Percentiles rank a stretch among this genome's conserved stretches.
phyloP scores from a whole-genome alignment of 2,329 filamentous ascomycete genomes.

The Chlorencoelia australis region DNA sequence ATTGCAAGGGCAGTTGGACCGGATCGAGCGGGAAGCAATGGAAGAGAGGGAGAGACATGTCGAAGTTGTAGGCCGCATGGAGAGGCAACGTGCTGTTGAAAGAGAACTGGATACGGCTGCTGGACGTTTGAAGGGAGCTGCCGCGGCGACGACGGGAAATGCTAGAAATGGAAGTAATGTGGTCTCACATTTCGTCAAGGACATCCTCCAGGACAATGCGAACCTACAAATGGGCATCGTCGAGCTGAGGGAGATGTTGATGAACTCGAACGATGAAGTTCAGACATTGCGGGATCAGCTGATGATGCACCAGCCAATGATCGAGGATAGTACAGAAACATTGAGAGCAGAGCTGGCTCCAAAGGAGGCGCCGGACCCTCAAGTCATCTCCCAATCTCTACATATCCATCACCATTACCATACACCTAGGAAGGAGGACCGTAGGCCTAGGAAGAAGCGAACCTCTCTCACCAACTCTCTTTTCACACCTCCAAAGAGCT shows the following conservation, averaged over 20 bases:
- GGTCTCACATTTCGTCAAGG: constrained; percentile 92
- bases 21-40: constrained; percentile 73
- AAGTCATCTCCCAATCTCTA: constrained; percentile 55
- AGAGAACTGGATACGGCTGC: constrained; percentile 71
- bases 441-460: constrained; percentile 64
- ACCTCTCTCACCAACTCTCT: constrained; percentile 50
- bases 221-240: constrained; percentile 86
- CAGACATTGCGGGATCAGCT: constrained; percentile 77
- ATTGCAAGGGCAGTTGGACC: constrained; percentile 79
- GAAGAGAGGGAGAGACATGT: constrained; percentile 74
- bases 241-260: constrained; percentile 81
- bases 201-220: constrained; percentile 90
- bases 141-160: constrained; percentile 48
- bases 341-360: constrained; percentile 63
- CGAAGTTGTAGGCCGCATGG: constrained; percentile 74
- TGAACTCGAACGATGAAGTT: constrained; percentile 89
- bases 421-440: constrained; percentile 51
- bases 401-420: constrained; percentile 97
- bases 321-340: constrained; percentile 34
- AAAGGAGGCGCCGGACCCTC: constrained; percentile 29
- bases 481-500: constrained; percentile 41
- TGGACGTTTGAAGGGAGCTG: constrained; percentile 70
- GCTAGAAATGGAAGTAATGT: constrained; percentile 54
- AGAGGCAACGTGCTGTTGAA: constrained; percentile 73
- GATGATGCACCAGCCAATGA: constrained; percentile 62